Base-by-base conservation (phyloP, 345 rosid genomes). In the Pistacia atlantica region DNA sequence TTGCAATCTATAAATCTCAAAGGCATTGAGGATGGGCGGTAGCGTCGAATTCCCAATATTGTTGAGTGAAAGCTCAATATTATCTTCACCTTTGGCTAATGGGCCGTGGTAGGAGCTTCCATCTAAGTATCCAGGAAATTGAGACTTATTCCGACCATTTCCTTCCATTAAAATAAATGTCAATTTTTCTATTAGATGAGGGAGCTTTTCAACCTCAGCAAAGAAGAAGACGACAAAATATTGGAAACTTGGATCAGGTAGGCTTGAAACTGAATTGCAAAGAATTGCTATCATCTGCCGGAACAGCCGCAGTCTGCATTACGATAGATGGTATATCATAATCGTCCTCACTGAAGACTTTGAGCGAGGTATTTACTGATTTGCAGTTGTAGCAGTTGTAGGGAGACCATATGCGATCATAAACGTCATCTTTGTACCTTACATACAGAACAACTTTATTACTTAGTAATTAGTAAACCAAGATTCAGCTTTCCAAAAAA, bases 241-340 rank as follows among this genome's bases (percentile, higher is more conserved):
- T 75, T 79, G 38, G 60, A 69, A 18, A 18, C 69, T 28, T 38
- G 79, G 76, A 78, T 82, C 71, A n/a, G 2, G 31, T 77, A 13
- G 2, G 78, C 74, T 67, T 75, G 86, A 84, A 85, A 1, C 54
- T 75, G 11, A 85, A 3, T 58, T 82, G 80, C 79, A 85, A 73
- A 1, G 77, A 74, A 14, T 80, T 84, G 38, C 83, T 84, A 31
- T 46, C 82, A 31, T 46, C 82, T 45, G 49, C 67, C 16, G 86
- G 84, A 5, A 25, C 61, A 18, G 81, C 84, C 52, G 88, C 88
- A 45, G 88, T 80, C 57, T 74, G 75, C 58, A 88, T 78, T 69
- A 88, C 88, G 69, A 78, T 79, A 22, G 72, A 82, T 55, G 91
- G 89, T 14, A 81, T 80, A 68, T 59, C 69, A 17, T 73, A 86